Base-by-base conservation (phyloP, 305 asterid species). In the Solanum hybrid region DNA sequence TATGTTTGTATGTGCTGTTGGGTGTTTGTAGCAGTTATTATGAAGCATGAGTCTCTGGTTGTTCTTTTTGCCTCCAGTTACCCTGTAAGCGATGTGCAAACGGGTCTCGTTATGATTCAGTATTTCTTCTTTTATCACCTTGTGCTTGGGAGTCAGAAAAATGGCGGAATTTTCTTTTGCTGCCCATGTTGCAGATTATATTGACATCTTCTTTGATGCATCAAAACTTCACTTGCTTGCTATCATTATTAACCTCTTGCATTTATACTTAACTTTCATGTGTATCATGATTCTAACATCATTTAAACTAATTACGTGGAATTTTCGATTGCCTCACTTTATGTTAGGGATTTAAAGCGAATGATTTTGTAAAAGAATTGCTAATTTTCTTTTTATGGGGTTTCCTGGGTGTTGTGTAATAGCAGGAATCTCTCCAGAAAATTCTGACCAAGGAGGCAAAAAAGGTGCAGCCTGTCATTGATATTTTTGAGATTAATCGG, bases 401-500 rank as follows among this genome's bases (percentile, higher is more conserved):
- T 89, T 88, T 91, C 81, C 91, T 89, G 75, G 56, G 73, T 72
- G 88, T 88, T 89, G 69, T 85, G 88, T 87, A 88, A 92, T 90
- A 79, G 79, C 98, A 97, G 99, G 98, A 95, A 85, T 91, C 93
- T 16, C 92, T 96, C 72, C 93, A 92, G 94, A 95, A 95, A 92
- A 90, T 96, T 72, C 35, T 91, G 91, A 95, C 90, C 84, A 93
- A 92, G 92, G 98, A 97, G 86, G 92, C 72, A 12, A 93, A 91
- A 88, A 93, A 92, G 35, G 98, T 95, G 87, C 98, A 94, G 90
- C 96, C 96, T 7, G 86, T 29, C 38, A n/a, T 96, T 88, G 99
- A 97, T 92, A 94, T 96, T 90, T 94, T 97, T 31, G 98, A 97
- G 92, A 94, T 97, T 90, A 96, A 96, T 94, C 95, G 91, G 79